Evolutionary conservation across 331 rosid species (phyloP).

Genomic region (Telfairia occidentalis): DNA sequence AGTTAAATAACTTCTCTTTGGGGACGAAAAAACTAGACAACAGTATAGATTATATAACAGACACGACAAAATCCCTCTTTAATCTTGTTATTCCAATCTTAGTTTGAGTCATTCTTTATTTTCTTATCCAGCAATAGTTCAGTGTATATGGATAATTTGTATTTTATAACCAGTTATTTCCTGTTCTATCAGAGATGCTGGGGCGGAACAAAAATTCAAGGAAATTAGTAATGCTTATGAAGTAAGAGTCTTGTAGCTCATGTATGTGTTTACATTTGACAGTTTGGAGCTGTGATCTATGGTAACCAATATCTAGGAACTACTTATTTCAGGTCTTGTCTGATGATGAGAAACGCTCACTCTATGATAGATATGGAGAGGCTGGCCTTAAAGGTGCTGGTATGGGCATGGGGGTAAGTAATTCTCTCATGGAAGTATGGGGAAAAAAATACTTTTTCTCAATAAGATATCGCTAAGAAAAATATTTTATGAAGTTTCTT

Average conservation of each 20-base stretch:
- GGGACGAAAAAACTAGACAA: conserved; percentile 1
- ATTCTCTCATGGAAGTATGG: conserved; percentile 14
- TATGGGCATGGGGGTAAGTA: conserved; percentile 79
- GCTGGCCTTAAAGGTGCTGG: conserved; percentile 94
- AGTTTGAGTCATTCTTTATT: neutral
- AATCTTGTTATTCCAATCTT: neutral
- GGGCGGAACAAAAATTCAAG: conserved; percentile 83
- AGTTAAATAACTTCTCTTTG: conserved; percentile 19
- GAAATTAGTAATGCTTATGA: conserved; percentile 95
- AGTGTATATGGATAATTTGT: neutral
- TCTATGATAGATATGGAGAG: conserved; percentile 91
- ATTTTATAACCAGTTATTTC: conserved; percentile 6
- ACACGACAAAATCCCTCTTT: neutral
- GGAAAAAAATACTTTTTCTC: too few relatives aligned
- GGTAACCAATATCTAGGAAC: conserved; percentile 11
- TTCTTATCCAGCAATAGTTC: neutral
- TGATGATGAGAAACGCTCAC: conserved; percentile 81
- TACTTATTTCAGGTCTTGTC: conserved; percentile 66
- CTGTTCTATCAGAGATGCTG: conserved; percentile 54
- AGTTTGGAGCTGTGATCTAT: conserved; percentile 4
- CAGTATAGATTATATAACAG: neutral
- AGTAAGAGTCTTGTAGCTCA: conserved; percentile 32
- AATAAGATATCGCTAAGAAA: too few relatives aligned
- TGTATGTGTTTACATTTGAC: conserved; percentile 13
- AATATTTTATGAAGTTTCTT: neutral